Evolutionary conservation across 2,329 filamentous ascomycete genomes (phyloP), one percentile per base, ranked within the genome.

Genomic region (Dryadomyces quercivorus): DNA sequence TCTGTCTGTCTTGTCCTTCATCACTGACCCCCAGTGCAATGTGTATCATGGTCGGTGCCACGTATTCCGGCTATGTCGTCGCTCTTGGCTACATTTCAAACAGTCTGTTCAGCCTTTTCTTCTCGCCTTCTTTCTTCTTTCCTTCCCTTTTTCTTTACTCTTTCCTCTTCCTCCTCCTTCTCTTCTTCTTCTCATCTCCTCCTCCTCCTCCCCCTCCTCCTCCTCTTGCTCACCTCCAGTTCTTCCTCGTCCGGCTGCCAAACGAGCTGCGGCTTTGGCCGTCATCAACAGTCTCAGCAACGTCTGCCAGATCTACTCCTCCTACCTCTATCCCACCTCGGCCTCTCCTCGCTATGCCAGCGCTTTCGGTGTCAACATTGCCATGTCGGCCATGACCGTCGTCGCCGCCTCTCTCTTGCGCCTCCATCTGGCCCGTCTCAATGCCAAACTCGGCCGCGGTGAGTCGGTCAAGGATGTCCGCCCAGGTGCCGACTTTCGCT

Each of bases 61-160:
- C 49, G 7, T 51, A 51, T 26, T 40, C 49, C 12, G 49, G 49
- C 13, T 51, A 51, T 16, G 49, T 51, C 5, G 49, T 51, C n/a
- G 49, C 49, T 18, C 36, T 51, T 15, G 49, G 49, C 20, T 51
- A 51, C 49, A 51, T 42, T 16, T 51, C 49, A 18, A 51, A 51
- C 49, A 51, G 38, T 52, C n/a, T 10, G 50, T 5, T n/a, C n/a
- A n/a, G n/a, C n/a, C n/a, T n/a, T n/a, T n/a, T n/a, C n/a, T n/a
- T n/a, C n/a, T n/a, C n/a, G n/a, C n/a, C n/a, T n/a, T n/a, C n/a
- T n/a, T n/a, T n/a, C n/a, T n/a, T n/a, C n/a, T n/a, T n/a, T n/a
- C n/a, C n/a, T n/a, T n/a, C n/a, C n/a, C n/a, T n/a, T n/a, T n/a
- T n/a, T n/a, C n/a, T n/a, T n/a, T n/a, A n/a, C n/a, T n/a, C n/a